Evolutionary conservation across 2,329 filamentous ascomycete genomes (phyloP).

Genomic region (Aspergillus sp.): DNA sequence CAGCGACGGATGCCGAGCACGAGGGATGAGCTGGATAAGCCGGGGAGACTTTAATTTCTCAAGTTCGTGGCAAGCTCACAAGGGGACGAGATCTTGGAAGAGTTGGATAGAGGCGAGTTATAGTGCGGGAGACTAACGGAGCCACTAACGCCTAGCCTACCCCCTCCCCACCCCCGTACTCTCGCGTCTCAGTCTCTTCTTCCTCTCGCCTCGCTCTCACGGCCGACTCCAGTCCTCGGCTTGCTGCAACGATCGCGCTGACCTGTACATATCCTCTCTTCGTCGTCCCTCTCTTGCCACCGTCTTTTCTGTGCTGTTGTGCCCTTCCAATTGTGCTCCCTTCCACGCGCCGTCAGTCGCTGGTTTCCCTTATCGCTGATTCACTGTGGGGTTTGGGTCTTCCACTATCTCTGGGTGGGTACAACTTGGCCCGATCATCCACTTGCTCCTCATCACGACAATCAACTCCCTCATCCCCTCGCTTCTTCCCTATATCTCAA

Average conservation of each 20-base stretch:
- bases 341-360: neutral
- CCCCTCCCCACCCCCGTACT: constrained; percentile 25
- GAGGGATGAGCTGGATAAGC: neutral
- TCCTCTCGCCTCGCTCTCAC: constrained; percentile 9
- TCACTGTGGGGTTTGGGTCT: constrained; percentile 12
- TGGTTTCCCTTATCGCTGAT: constrained; percentile 11
- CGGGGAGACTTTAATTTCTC: neutral
- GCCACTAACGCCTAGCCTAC: constrained; percentile 14
- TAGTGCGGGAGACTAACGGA: constrained; percentile 3
- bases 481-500: neutral
- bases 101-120: neutral
- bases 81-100: neutral
- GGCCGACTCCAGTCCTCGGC: neutral
- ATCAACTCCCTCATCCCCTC: constrained; percentile 2
- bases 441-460: neutral
- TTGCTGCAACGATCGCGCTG: neutral
- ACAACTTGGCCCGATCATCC: neutral
- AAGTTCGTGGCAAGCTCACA: neutral
- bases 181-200: constrained; percentile 3
- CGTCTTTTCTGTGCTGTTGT: neutral
- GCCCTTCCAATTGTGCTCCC: constrained; percentile 6
- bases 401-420: constrained; percentile 12
- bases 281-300: constrained; percentile 2
- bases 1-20: constrained; percentile 3
- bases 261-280: constrained; percentile 7